Base-by-base conservation (phyloP, 2,329 filamentous ascomycete species). In the Fusarium udum region DNA sequence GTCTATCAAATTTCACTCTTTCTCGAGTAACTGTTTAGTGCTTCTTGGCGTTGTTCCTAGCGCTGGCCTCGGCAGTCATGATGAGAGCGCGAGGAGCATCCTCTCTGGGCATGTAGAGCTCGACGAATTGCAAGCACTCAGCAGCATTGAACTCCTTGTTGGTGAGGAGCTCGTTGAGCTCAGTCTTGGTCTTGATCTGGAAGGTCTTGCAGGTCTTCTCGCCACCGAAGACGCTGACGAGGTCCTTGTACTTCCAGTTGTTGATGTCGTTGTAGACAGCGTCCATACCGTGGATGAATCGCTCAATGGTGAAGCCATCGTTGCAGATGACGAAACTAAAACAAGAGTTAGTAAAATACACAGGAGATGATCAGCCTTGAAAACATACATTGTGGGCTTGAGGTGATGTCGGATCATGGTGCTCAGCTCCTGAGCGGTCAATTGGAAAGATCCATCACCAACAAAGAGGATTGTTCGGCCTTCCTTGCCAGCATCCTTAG, bases 301-400 rank as follows among this genome's bases (percentile, higher is more conserved):
- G 90, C 83, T 97, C 95, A 80, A 97, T 96, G 15, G 94, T 96
- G 83, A 93, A 97, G 16, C 95, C 95, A 45, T 95, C 90, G 80
- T 97, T 97, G 86, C 93, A 94, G 75, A 97, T 92, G 71, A 96
- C 87, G 80, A 97, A 95, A 71, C 89, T 90, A 62, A 8, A 40
- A 39, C 18, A n/a, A 57, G 12, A 46, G 64, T 81, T 69, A 81
- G 75, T 53, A 55, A n/a, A 34, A 24, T 34, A 28, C 20, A 11
- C 39, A 22, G 40, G 7, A 32, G 22, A 13, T 34, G 28, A 15
- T 16, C 8, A 20, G n/a, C 20, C 12, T 40, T 43, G n/a, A 14
- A 28, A 34, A 84, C 89, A 85, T 83, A 92, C 87, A 97, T 91
- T 78, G 95, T 95, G 26, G 93, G 89, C 70, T 92, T 91, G 64